Evolutionary conservation across 352 stramenopile species (phyloP).

Genomic region (Phytophthora lateralis): DNA sequence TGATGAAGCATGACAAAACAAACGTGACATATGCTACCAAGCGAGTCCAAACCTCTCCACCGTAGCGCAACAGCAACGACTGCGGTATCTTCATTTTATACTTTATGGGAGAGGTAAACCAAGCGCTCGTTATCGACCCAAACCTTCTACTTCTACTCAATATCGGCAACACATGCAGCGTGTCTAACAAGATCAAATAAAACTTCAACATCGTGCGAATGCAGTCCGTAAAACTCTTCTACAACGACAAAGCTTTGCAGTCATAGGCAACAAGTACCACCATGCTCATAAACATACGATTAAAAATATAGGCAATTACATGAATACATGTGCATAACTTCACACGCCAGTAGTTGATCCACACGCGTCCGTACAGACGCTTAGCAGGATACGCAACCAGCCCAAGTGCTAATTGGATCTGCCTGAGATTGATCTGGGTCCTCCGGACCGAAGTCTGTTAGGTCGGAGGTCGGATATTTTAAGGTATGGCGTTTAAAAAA

Average conservation of each 20-base stretch:
- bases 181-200: not conserved
- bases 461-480: too few species aligned
- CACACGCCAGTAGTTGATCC: too few species aligned
- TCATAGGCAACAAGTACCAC: too few species aligned
- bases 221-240: not conserved
- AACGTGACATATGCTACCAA: not conserved
- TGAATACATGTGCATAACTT: too few species aligned
- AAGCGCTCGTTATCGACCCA: not conserved
- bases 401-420: too few species aligned
- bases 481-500: too few species aligned
- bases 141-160: not conserved
- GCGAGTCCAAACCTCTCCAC: not conserved
- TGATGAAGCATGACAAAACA: not conserved
- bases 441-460: too few species aligned
- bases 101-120: not conserved
- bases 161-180: not conserved
- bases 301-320: too few species aligned
- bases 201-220: not conserved
- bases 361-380: too few species aligned
- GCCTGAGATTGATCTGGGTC: too few species aligned
- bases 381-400: too few species aligned
- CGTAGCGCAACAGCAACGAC: not conserved
- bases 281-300: too few species aligned
- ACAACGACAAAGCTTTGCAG: not conserved
- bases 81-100: constrained; percentile 6